Conservation (phyloP, 805 yeast species). For the Millerozyma miso region DNA sequence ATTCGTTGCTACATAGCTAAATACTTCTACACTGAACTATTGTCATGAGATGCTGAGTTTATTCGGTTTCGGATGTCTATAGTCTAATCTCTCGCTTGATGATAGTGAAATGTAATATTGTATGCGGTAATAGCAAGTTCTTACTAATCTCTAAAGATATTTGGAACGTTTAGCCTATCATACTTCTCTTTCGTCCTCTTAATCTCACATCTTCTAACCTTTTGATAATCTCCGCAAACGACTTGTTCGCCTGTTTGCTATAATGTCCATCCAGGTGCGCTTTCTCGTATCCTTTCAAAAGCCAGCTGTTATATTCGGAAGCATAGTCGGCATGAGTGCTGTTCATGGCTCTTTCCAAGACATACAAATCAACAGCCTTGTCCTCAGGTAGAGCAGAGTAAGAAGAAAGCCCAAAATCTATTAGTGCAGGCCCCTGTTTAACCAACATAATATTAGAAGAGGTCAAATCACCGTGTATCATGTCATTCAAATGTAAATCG, state of each 20-base stretch:
- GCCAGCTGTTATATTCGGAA: slow-evolving; percentile 59
- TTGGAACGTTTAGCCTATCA: slow-evolving; percentile 71
- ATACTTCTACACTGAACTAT: too few relatives aligned
- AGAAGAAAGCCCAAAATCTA: slow-evolving; percentile 89
- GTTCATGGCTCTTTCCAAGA: slow-evolving; percentile 82
- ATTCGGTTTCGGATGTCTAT: too few relatives aligned
- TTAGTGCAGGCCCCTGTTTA: slow-evolving; percentile 50
- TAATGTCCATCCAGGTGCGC: slow-evolving; percentile 28
- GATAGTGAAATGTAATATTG: too few relatives aligned
- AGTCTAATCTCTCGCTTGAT: too few relatives aligned
- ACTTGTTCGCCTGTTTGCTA: slow-evolving; percentile 32
- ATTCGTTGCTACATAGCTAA: not conserved
- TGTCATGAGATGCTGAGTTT: too few relatives aligned
- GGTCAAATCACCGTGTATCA: slow-evolving; percentile 92
- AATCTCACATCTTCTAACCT: slow-evolving; percentile 80
- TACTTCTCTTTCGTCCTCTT: slow-evolving; percentile 92
- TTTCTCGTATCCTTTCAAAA: slow-evolving; percentile 63
- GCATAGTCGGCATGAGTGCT: slow-evolving; percentile 86
- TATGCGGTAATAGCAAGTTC: too few relatives aligned
- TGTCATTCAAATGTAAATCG: slow-evolving; percentile 65
- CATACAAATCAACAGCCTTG: slow-evolving; percentile 95
- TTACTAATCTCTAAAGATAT: too few relatives aligned
- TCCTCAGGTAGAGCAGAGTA: slow-evolving; percentile 77
- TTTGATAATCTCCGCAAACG: slow-evolving; percentile 49
- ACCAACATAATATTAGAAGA: slow-evolving; percentile 75